Evolutionary conservation across 2,329 filamentous ascomycete genomes (phyloP), one percentile per base, ranked within the genome.

Genomic region (Dothideomycetidae sp.): DNA sequence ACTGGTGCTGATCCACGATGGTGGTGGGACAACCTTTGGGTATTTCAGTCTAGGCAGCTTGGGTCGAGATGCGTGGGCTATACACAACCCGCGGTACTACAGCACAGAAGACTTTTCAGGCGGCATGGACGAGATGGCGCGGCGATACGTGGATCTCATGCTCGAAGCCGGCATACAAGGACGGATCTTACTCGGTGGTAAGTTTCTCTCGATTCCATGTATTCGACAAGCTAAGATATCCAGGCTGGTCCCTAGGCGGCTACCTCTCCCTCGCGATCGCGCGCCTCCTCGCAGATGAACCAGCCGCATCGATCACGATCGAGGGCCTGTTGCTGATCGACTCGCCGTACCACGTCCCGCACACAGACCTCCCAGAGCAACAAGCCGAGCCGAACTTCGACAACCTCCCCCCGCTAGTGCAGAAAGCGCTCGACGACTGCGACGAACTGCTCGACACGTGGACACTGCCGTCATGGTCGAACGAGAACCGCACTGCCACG

Each of bases 1-100:
- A 2, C 55, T 73, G 32, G 56, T 76, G 40, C 61, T 76, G 30
- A 57, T 75, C 28, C 72, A 76, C 53, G 72, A 76, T 43, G 72
- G 72, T 44, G 70, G 72, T 45, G 72, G 72, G 48, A 75, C 71
- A 2, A 66, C 64, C 2, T 73, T 71, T 48, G 63, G 62, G 45
- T 75, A 75, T 50, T 63, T 71, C 52, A 67, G 65, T 43, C 58
- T 76, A 3, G 60, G 64, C 12, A 48, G 58, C 1, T 56, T 75
- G 14, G 53, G 55, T 21, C 67, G 72, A 4, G 53, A 58, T 12
- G 53, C 72, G 26, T 72, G 67, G 44, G 71, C 63, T 36, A 69
- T 76, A 39, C 54, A 62, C 42, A 75, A 75, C 49, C 67, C 70
- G 3, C 56, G 59, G 41, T 73, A 71, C 46, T 52, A 59, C 42